These are phyloP conservation scores for Lactarius pseudohatsudake DNA, from an alignment of 768 basidiomycete genomes.

Conservation along the genomic window DNA sequence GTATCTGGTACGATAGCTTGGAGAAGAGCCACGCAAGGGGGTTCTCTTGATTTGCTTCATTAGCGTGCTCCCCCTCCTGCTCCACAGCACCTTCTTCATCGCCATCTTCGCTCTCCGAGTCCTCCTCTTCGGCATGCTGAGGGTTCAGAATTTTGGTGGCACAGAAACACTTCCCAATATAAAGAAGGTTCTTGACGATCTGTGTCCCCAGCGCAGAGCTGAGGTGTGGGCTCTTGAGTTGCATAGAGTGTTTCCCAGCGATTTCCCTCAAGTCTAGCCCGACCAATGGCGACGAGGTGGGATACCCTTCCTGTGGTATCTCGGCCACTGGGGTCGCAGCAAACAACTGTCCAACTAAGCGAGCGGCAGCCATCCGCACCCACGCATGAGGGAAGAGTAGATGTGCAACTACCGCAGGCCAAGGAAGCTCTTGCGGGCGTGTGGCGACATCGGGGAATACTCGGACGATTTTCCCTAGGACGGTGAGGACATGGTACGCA, in stretches of 20 bases:
- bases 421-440: conserved; percentile 51
- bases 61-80: conserved; percentile 17
- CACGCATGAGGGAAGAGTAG: conserved; percentile 91
- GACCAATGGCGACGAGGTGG: conserved; percentile 30
- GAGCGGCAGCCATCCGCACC: conserved; percentile 82
- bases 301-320: conserved; percentile 33
- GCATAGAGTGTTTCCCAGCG: conserved; percentile 68
- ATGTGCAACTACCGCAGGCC: conserved; percentile 62
- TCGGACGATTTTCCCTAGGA: conserved; percentile 60
- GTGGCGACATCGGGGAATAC: conserved; percentile 52
- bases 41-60: conserved; percentile 34
- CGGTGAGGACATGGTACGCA: conserved; percentile 76
- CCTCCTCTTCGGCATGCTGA: conserved; percentile 34
- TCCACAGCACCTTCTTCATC: conserved; percentile 25
- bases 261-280: conserved; percentile 60
- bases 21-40: conserved; percentile 93
- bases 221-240: conserved; percentile 80
- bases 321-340: conserved; percentile 46
- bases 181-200: conserved; percentile 90
- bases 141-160: conserved; percentile 37
- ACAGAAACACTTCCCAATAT: conserved; percentile 83
- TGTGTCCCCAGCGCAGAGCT: conserved; percentile 75
- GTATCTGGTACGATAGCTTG: conserved; percentile 84
- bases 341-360: conserved; percentile 73
- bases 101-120: conserved; percentile 34